These are phyloP conservation scores for Alloteropsis semialata DNA, from an alignment of 176 grass and related monocot genomes.

Conservation along the genomic window DNA sequence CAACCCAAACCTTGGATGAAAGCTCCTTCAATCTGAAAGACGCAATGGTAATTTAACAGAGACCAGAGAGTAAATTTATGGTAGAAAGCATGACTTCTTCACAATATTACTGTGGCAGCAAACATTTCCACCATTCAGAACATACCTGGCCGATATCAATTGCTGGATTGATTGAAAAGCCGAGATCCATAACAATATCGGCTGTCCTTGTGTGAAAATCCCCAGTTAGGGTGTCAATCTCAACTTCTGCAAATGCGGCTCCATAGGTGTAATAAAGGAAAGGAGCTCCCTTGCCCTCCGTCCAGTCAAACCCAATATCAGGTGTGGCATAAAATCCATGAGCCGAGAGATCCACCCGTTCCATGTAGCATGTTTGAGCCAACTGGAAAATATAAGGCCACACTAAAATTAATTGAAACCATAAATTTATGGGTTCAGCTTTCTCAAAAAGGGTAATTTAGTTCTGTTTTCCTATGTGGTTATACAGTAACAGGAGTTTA, in stretches of 20 bases:
- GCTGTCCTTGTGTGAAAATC: slow-evolving; percentile 85
- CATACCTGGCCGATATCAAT: slow-evolving; percentile 90
- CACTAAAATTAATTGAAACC: not conserved
- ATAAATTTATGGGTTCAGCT: not conserved
- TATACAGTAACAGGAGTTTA: not conserved
- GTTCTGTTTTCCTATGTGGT: not conserved
- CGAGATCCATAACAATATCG: slow-evolving; percentile 90
- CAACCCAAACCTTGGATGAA: slow-evolving; percentile 97
- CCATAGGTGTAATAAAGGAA: slow-evolving; percentile 88
- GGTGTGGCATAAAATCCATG: slow-evolving; percentile 91
- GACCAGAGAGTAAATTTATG: not conserved
- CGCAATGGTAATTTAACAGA: not conserved
- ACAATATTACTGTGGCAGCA: not conserved
- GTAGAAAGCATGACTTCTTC: not conserved
- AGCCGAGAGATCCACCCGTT: slow-evolving; percentile 85
- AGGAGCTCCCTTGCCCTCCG: slow-evolving; percentile 66
- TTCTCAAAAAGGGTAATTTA: not conserved
- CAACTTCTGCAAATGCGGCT: slow-evolving; percentile 96
- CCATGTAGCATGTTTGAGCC: slow-evolving; percentile 63
- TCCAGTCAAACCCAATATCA: slow-evolving; percentile 66
- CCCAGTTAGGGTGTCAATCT: slow-evolving; percentile 89
- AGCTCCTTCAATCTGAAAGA: slow-evolving; percentile 90
- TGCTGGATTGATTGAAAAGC: slow-evolving; percentile 92
- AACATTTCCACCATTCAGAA: not conserved
- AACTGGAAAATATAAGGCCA: slow-evolving; percentile 42